Conservation (phyloP, 1,284 basidiomycete genomes). For the Fistulinella cinereoalba region DNA sequence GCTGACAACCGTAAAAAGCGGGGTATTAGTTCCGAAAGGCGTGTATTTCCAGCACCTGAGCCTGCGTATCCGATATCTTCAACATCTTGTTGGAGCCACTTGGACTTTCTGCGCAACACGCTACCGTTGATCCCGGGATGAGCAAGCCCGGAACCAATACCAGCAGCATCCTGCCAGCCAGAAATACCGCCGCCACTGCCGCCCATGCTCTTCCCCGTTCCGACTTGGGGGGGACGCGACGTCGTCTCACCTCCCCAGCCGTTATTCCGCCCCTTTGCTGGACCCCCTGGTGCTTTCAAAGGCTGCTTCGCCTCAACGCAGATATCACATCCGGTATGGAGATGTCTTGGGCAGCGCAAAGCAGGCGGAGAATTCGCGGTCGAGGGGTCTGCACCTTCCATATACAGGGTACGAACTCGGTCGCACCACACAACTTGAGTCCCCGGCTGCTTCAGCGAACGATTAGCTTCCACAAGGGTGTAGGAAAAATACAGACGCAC, state of each 20-base stretch:
- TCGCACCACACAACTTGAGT: constrained; percentile 33
- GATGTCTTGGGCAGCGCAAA: constrained; percentile 66
- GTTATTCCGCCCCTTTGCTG: constrained; percentile 20
- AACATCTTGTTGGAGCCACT: constrained; percentile 26
- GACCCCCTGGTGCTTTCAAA: constrained; percentile 29
- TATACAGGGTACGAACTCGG: constrained; percentile 53
- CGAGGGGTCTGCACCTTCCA: constrained; percentile 57
- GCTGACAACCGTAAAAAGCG: constrained; percentile 73
- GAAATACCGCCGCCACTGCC: constrained; percentile 52
- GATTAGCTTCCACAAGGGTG: constrained; percentile 2
- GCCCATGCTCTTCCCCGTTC: constrained; percentile 32
- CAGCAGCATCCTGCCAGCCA: constrained; percentile 68
- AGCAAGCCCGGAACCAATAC: constrained; percentile 65
- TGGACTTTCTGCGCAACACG: constrained; percentile 49
- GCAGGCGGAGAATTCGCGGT: constrained; percentile 62
- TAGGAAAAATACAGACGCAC: constrained; percentile 13
- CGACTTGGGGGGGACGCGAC: constrained; percentile 23
- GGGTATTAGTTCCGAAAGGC: constrained; percentile 64
- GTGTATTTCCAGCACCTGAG: constrained; percentile 55
- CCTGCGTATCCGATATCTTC: constrained; percentile 27
- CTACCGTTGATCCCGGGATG: constrained; percentile 53
- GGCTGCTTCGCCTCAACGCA: constrained; percentile 58
- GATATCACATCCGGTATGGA: constrained; percentile 68
- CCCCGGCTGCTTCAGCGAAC: constrained; percentile 11
- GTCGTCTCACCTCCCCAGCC: constrained; percentile 29